Conservation (phyloP, 1,139 yeast genomes). For the Pichia sp. region DNA sequence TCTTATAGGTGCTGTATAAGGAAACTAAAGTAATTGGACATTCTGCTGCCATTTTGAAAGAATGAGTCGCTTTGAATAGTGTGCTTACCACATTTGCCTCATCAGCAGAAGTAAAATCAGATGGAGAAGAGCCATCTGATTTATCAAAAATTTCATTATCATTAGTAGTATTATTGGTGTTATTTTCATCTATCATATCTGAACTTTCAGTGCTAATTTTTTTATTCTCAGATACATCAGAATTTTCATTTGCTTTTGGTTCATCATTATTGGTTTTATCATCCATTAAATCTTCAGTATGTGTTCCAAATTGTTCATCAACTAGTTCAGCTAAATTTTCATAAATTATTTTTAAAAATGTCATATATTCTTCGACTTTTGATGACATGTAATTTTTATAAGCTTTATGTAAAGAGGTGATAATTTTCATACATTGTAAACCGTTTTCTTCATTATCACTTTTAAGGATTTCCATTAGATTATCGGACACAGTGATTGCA, state of each 20-base stretch:
- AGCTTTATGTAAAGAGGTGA: slow-evolving; percentile 84
- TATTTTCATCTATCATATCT: background rate
- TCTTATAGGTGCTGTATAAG: slow-evolving; percentile 79
- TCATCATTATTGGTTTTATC: background rate
- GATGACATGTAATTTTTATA: slow-evolving; percentile 65
- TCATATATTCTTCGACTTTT: slow-evolving; percentile 75
- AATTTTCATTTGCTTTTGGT: background rate
- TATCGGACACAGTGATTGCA: slow-evolving; percentile 54
- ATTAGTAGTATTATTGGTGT: background rate
- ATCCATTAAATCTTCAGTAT: too few relatives aligned
- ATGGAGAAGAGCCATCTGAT: slow-evolving; percentile 29
- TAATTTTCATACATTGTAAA: slow-evolving; percentile 79
- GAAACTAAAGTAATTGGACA: slow-evolving; percentile 97
- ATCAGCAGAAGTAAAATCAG: slow-evolving; percentile 31
- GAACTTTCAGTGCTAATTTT: background rate
- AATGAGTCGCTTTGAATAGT: slow-evolving; percentile 56
- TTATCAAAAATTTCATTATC: slow-evolving; percentile 12
- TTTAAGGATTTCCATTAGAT: slow-evolving; percentile 55
- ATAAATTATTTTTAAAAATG: slow-evolving; percentile 70
- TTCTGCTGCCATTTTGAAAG: slow-evolving; percentile 90
- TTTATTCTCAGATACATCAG: too few relatives aligned
- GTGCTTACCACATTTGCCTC: slow-evolving; percentile 35
- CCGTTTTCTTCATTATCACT: slow-evolving; percentile 95
- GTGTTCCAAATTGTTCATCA: slow-evolving; percentile 30
- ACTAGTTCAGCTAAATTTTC: slow-evolving; percentile 77